Base-by-base conservation (phyloP, 2,329 filamentous ascomycete species). In the Venturiaceae sp. region DNA sequence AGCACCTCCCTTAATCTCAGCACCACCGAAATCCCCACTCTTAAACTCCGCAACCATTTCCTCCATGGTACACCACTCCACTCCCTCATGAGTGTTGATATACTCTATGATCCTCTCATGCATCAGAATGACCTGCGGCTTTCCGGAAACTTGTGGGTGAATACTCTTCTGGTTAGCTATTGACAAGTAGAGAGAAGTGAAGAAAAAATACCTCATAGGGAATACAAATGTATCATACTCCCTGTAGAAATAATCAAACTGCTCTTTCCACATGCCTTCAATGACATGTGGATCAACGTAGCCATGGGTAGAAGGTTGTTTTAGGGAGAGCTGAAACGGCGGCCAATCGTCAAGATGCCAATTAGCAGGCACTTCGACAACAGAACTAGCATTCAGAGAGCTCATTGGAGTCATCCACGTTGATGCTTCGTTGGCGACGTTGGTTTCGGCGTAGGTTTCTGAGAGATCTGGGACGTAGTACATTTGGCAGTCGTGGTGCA, bases 121-220 rank as follows among this genome's bases (percentile, higher is more conserved):
- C 74, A 79, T 71, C 59, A 75, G 55, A 19, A 77, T 65, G 5
- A 77, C 72, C 62, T 78, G 75, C 28, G 75, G 72, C 66, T 75
- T 76, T 5, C 75, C 77, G 62, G 70, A 73, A 8, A 78, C 75
- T 61, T 79, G 74, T 19, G 76, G 76, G 64, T 78, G 75, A 44
- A 77, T 74, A 33, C 67, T 72, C 39, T 78, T 75, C 1, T 75
- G 75, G 60, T 78, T 78, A 8, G 78, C 67, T 59, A 78, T 78
- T 8, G 67, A 68, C 13, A 77, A 74, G 60, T 75, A 74, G 64
- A 77, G 74, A n/a, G n/a, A n/a, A n/a, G n/a, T n/a, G n/a, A n/a
- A n/a, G n/a, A n/a, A n/a, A n/a, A n/a, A n/a, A n/a, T n/a, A n/a
- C n/a, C n/a, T n/a, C 3, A 39, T 16, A 16, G 36, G 7, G 19